Evolutionary conservation across 352 stramenopile species (phyloP), one percentile per base, ranked within the genome.

Genomic region (Globisporangium iwayamae): DNA sequence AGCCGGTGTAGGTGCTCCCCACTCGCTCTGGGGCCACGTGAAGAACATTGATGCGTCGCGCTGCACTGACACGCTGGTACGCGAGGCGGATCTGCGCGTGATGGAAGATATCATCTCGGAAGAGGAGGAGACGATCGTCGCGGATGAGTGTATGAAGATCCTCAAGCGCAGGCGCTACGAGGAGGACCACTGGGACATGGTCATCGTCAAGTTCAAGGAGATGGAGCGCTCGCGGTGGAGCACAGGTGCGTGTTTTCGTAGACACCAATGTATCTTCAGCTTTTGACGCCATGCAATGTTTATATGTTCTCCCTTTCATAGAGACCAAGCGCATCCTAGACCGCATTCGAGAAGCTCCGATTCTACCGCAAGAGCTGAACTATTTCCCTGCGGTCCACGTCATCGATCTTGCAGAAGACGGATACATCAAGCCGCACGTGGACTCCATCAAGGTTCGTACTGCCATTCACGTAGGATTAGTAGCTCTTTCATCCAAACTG

Each of bases 121-220:
- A 45, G 78, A 93, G 30, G 84, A 95, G 56, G 86, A 95, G 71
- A 58, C 52, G 5, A 57, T 91, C 7, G 57, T 95, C 47, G 77
- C 85, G 8, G 82, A 95, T 50, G 86, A 95, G 69, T 90, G 81
- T 56, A 70, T 73, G 38, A 63, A 66, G 51, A 72, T 91, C 32
- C 70, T 95, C n/a, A 74, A 70, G 22, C 81, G 85, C 38, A 77
- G 86, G n/a, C 82, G 83, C 46, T 93, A 91, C 61, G 84, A 95
- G 43, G 74, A 86, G 45, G 75, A 89, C 52, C 86, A 95, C 63
- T 95, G 86, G 86, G 86, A 95, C 73, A 76, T 87, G 39, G 83
- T 87, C 34, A 95, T 95, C 61, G 65, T 95, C 72, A 93, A 95
- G 60, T 95, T 91, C 64, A 93, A 93, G 63, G 86, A 95, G 73